A percentile compares a stretch with the other conserved stretches of the same genome.
Evolutionary conservation across 2,329 filamentous ascomycete species (phyloP).

Genomic region (Ceratocystis smalleyi): DNA sequence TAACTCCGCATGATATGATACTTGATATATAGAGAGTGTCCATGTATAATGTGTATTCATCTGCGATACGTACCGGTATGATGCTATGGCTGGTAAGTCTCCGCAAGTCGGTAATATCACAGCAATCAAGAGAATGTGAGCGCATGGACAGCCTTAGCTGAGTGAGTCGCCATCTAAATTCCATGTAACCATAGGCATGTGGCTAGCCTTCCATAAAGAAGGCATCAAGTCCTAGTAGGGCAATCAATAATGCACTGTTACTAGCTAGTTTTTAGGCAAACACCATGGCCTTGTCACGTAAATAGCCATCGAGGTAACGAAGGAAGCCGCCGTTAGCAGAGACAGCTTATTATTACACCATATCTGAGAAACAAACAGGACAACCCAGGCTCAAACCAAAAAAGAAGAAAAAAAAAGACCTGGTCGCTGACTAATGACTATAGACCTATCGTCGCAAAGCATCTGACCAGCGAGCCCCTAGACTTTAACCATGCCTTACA

Average conservation of each 20-base stretch:
- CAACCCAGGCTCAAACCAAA: neutral
- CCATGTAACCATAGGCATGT: neutral
- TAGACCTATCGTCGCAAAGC: neutral
- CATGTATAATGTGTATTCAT: too few species aligned
- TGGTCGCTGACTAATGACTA: neutral
- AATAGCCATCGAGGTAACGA: neutral
- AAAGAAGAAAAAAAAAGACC: conserved; percentile 7
- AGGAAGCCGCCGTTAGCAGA: neutral
- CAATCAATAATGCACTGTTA: neutral
- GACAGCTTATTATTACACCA: neutral
- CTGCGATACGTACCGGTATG: too few species aligned
- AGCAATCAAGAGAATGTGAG: neutral
- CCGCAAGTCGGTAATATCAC: neutral
- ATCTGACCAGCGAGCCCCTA: neutral
- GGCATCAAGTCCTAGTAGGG: neutral
- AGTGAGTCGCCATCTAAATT: neutral
- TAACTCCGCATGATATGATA: neutral
- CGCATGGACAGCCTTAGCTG: neutral
- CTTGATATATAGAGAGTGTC: neutral
- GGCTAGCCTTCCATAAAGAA: neutral
- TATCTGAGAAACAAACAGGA: conserved; percentile 2
- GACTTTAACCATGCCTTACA: neutral
- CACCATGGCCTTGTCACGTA: neutral
- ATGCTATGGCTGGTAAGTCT: neutral
- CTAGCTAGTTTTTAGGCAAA: neutral